Evolutionary conservation across 495 filamentous ascomycete genomes (phyloP).

Genomic region (Neurospora sp.): DNA sequence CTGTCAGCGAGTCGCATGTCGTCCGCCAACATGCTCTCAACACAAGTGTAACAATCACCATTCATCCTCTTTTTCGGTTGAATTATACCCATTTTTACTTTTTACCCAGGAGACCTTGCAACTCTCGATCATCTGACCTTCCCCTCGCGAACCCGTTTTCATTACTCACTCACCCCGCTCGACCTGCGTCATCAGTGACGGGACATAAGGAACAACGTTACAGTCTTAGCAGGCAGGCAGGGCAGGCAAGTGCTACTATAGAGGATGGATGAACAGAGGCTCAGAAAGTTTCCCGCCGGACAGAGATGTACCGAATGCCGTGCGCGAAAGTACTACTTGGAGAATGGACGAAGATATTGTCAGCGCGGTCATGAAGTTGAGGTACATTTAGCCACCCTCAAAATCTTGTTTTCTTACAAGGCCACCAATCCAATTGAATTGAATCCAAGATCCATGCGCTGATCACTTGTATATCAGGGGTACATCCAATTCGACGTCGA

Average conservation of each 20-base stretch:
- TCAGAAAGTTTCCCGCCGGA: constrained; percentile 26
- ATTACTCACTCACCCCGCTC: background rate
- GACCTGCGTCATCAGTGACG: background rate
- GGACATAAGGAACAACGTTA: background rate
- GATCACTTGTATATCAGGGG: constrained; percentile 16
- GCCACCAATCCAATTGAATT: background rate
- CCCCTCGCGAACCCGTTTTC: background rate
- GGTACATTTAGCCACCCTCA: constrained; percentile 11
- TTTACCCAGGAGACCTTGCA: background rate
- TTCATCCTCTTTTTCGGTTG: background rate
- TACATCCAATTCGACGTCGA: constrained; percentile 49
- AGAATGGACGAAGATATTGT: constrained; percentile 42
- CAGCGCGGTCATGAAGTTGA: constrained; percentile 44
- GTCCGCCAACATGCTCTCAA: background rate
- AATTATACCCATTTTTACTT: background rate
- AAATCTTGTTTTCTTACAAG: background rate
- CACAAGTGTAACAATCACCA: background rate
- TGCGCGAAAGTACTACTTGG: constrained; percentile 36
- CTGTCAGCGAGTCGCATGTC: background rate
- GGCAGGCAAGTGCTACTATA: background rate
- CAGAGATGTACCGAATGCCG: constrained; percentile 40
- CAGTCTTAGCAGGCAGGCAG: background rate
- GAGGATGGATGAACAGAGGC: background rate
- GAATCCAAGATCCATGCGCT: background rate
- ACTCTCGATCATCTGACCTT: background rate